Percentiles rank a stretch among this genome's conserved stretches.
Evolutionary conservation across 2,329 filamentous ascomycete species (phyloP).

Genomic region (Purpureocillium lavendulum): DNA sequence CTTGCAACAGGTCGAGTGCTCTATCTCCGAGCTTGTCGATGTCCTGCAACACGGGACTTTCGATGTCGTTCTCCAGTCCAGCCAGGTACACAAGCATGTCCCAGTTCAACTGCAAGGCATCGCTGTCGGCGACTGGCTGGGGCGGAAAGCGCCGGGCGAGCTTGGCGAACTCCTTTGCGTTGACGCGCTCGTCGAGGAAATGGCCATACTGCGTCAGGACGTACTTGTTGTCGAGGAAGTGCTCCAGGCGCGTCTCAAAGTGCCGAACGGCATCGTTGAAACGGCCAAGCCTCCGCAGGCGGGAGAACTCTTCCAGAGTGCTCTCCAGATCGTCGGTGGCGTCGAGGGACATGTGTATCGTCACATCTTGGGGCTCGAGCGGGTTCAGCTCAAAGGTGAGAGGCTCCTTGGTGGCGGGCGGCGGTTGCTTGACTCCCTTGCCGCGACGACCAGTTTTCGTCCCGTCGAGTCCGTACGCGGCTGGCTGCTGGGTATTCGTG

Average conservation of each 20-base stretch:
- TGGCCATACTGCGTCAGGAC: constrained; percentile 2
- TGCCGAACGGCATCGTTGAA: constrained; percentile 2
- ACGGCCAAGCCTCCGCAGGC: constrained; percentile 1
- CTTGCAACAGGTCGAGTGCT: background rate
- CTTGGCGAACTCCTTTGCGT: background rate
- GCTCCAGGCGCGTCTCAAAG: background rate
- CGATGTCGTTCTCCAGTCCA: background rate
- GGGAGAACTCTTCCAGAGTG: constrained; percentile 1
- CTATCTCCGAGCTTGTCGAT: background rate
- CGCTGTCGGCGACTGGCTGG: background rate
- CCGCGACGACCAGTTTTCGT: no score
- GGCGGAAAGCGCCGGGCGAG: constrained; percentile 1
- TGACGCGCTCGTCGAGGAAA: constrained; percentile 1
- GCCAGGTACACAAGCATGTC: background rate
- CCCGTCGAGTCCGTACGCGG: no score
- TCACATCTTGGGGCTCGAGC: constrained; percentile 2
- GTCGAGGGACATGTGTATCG: constrained; percentile 3
- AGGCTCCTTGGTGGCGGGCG: background rate
- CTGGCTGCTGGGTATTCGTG: no score
- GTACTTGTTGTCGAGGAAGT: constrained; percentile 2
- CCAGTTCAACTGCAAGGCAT: background rate
- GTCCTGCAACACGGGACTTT: background rate
- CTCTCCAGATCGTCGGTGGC: background rate
- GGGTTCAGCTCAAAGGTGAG: background rate
- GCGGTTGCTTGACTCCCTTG: background rate